Conservation (phyloP, 139 green algal genomes). For the Chlamydomonas sphaeroides region DNA sequence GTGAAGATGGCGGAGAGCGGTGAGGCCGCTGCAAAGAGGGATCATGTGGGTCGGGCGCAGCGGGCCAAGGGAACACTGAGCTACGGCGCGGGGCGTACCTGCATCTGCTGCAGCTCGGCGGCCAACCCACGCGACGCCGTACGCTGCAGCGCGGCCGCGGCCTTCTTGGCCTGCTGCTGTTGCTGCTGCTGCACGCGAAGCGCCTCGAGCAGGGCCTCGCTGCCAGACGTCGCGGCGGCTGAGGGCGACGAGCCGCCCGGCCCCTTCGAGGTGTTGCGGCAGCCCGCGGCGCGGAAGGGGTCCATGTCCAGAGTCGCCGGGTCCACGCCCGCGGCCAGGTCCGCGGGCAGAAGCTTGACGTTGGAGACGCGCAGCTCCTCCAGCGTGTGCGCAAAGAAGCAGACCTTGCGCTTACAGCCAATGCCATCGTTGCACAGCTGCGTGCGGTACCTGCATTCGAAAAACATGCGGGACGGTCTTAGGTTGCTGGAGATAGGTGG, state of each 20-base stretch:
- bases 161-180: conserved; percentile 15
- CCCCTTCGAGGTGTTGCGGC: neutral
- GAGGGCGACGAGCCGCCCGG: neutral
- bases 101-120: conserved; percentile 38
- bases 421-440: conserved; percentile 91
- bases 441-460: conserved; percentile 86
- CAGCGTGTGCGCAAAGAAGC: conserved; percentile 89
- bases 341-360: conserved; percentile 46
- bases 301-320: conserved; percentile 9
- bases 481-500: no score
- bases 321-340: conserved; percentile 14
- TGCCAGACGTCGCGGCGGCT: neutral
- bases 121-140: conserved; percentile 18
- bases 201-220: conserved; percentile 16
- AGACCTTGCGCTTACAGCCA: conserved; percentile 79
- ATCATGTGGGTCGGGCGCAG: neutral
- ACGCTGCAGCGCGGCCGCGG: conserved; percentile 10
- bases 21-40: no score
- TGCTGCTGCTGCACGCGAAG: conserved; percentile 30
- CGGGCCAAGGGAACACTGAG: neutral
- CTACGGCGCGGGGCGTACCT: no score
- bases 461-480: no score
- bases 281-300: conserved; percentile 7
- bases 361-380: conserved; percentile 74
- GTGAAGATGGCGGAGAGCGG: no score